Conservation (phyloP, 2,329 filamentous ascomycete species). For the Alternaria panax region DNA sequence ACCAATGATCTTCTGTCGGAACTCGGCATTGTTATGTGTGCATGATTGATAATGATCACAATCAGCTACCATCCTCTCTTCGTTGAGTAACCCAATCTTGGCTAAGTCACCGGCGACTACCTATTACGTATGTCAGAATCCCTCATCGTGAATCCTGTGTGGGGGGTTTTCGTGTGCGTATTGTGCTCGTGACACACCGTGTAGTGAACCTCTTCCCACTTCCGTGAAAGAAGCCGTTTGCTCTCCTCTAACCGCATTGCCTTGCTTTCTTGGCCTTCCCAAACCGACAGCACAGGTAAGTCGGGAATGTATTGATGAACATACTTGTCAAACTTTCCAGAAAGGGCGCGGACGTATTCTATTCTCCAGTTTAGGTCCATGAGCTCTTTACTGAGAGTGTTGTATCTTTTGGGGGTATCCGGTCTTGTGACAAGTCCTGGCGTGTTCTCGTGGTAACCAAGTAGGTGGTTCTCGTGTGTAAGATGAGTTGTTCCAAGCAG, state of each 20-base stretch:
- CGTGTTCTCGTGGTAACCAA: not conserved
- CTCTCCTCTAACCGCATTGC: not conserved
- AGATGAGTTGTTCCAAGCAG: not conserved
- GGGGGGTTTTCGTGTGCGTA: not conserved
- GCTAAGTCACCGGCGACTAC: not conserved
- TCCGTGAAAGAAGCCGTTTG: not conserved
- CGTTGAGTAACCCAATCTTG: not conserved
- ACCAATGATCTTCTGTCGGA: not conserved
- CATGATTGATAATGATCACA: not conserved
- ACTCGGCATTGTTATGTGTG: not conserved
- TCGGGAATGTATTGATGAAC: fast-evolving
- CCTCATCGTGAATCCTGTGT: not conserved
- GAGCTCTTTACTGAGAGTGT: not conserved
- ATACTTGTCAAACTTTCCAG: not conserved
- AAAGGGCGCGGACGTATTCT: not conserved
- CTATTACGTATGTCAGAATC: not conserved
- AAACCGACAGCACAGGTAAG: not conserved
- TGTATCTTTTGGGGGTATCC: not conserved
- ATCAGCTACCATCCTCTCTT: not conserved
- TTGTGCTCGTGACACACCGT: not conserved
- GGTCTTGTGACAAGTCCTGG: not conserved
- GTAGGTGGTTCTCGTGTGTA: not conserved
- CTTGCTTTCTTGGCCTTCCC: fast-evolving
- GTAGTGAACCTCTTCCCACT: not conserved
- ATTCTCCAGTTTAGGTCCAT: fast-evolving